phyloP scores from a whole-genome alignment of 257 asterid species.

The Scutellaria galericulata region DNA sequence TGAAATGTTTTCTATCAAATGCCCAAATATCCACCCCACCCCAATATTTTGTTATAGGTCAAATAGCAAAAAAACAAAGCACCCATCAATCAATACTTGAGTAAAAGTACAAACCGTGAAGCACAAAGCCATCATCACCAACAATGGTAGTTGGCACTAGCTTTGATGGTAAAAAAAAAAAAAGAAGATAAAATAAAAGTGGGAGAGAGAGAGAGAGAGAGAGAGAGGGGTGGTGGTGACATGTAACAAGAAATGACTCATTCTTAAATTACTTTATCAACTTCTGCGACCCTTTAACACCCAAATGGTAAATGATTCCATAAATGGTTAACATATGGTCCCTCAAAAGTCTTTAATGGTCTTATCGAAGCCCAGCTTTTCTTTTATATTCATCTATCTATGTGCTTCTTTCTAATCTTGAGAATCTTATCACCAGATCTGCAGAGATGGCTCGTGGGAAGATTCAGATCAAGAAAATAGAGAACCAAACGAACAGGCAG shows the following conservation, averaged over 20 bases:
- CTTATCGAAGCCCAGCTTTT: constrained; percentile 7
- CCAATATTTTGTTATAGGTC: not conserved
- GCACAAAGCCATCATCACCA: constrained; percentile 11
- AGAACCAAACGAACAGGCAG: constrained; percentile 95
- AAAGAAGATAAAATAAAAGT: too few species aligned
- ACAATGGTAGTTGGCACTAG: not conserved
- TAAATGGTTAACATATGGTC: constrained; percentile 45
- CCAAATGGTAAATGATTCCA: constrained; percentile 58
- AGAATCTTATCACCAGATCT: constrained; percentile 36
- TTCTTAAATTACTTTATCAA: constrained; percentile 68
- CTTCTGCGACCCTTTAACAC: constrained; percentile 62
- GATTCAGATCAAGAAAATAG: constrained; percentile 97
- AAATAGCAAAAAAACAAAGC: not conserved
- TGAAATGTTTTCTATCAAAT: too few species aligned
- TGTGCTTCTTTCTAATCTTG: too few species aligned
- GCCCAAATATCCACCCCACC: too few species aligned
- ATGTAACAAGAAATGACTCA: constrained; percentile 73
- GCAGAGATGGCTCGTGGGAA: constrained; percentile 82
- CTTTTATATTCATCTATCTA: constrained; percentile 6
- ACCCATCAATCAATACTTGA: constrained; percentile 33
- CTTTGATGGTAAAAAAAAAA: too few species aligned
- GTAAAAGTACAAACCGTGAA: constrained; percentile 21
- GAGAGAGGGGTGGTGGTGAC: constrained; percentile 55
- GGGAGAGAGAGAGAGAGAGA: not conserved
- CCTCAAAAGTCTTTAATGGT: constrained; percentile 38